Conservation (phyloP, 1,284 basidiomycete species). For the Pseudozyma sp. region DNA sequence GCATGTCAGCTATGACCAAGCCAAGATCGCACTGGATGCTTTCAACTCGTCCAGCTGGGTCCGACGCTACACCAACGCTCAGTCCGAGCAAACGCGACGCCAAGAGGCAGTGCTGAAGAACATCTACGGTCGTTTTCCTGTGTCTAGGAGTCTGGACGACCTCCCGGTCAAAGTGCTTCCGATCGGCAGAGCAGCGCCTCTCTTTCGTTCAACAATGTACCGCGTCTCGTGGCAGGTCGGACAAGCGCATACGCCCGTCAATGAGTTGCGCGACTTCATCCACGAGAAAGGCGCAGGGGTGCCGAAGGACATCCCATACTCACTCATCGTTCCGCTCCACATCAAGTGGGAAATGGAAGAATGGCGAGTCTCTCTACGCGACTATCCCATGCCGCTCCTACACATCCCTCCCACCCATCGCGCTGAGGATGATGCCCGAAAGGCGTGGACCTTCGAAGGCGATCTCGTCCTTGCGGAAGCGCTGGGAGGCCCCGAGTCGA, state of each 20-base stretch:
- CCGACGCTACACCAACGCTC: conserved; percentile 58
- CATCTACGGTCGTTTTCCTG: conserved; percentile 60
- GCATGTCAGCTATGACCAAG: conserved; percentile 72
- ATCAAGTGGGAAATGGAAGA: conserved; percentile 78
- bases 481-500: conserved; percentile 76
- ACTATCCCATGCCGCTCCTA: conserved; percentile 75
- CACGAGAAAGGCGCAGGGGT: conserved; percentile 78
- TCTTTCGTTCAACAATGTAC: conserved; percentile 79
- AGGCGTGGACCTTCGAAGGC: conserved; percentile 78
- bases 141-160: conserved; percentile 38
- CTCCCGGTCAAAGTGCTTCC: conserved; percentile 72
- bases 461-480: conserved; percentile 92
- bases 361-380: conserved; percentile 78
- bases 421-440: conserved; percentile 12
- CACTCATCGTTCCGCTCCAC: conserved; percentile 85
- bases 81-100: conserved; percentile 70
- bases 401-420: conserved; percentile 69
- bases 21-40: conserved; percentile 78
- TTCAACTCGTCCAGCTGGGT: conserved; percentile 86
- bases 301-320: conserved; percentile 79
- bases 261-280: conserved; percentile 77
- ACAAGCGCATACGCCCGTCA: conserved; percentile 76
- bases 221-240: conserved; percentile 75
- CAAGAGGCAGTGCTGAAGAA: conserved; percentile 70
- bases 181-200: conserved; percentile 75